phyloP scores from a whole-genome alignment of 257 asterid genomes.

The Anisodus tanguticus region DNA sequence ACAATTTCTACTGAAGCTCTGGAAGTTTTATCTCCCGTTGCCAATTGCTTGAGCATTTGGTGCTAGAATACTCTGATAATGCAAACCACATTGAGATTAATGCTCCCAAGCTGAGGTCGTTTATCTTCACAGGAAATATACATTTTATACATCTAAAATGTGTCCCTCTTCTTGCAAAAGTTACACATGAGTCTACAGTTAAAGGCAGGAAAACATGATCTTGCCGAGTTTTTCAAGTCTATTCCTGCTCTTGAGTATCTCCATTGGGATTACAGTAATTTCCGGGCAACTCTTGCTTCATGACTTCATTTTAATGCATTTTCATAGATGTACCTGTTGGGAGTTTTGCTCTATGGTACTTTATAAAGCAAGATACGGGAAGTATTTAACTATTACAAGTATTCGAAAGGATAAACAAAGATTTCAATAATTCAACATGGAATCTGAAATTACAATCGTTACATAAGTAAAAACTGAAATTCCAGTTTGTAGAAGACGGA shows the following conservation, averaged over 20 bases:
- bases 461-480: too few relatives aligned
- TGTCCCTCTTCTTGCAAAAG: neutral
- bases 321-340: neutral
- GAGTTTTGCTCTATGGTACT: too few relatives aligned
- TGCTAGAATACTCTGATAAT: too few relatives aligned
- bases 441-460: too few relatives aligned
- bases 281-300: neutral
- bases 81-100: neutral
- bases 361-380: too few relatives aligned
- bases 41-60: too few relatives aligned
- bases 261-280: neutral
- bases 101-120: slow-evolving; percentile 4
- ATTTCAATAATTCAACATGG: too few relatives aligned
- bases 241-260: neutral
- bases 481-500: too few relatives aligned
- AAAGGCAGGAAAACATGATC: neutral
- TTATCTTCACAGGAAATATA: neutral
- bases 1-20: too few relatives aligned
- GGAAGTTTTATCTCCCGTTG: too few relatives aligned
- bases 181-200: neutral
- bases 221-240: neutral
- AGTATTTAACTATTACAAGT: too few relatives aligned
- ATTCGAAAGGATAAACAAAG: too few relatives aligned
- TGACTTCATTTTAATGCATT: neutral
- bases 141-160: neutral